Conservation (phyloP, 345 rosid genomes). For the Syzygium aromaticum region DNA sequence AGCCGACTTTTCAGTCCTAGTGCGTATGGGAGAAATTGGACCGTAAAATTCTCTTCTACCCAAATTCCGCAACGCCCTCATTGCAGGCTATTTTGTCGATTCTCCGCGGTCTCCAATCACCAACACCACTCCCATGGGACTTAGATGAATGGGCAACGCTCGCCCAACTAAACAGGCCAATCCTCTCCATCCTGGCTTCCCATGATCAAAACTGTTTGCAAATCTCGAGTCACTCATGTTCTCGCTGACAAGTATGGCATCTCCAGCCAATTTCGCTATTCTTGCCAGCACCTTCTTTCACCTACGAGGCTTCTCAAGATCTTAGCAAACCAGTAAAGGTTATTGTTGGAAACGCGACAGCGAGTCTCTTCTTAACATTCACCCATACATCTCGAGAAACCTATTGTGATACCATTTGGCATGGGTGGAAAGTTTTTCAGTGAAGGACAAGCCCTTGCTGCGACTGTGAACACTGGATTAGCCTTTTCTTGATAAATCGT, state of each 20-base stretch:
- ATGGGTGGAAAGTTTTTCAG: neutral
- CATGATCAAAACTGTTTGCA: neutral
- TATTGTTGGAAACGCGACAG: neutral
- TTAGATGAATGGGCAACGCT: neutral
- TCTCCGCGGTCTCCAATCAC: neutral
- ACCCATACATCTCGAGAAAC: neutral
- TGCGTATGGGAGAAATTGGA: neutral
- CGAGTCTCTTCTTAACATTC: neutral
- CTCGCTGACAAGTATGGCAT: neutral
- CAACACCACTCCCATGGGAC: neutral
- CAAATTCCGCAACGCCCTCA: neutral
- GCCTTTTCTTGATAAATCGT: neutral
- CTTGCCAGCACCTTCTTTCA: neutral
- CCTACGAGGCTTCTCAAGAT: neutral
- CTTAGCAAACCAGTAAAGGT: neutral
- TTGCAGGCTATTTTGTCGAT: neutral
- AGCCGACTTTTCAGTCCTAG: neutral
- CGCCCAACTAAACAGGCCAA: accelerated
- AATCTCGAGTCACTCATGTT: neutral
- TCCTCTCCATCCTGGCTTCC: neutral
- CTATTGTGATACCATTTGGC: neutral
- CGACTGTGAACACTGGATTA: accelerated
- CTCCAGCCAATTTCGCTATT: neutral
- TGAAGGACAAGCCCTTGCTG: neutral
- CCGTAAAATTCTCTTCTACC: neutral